Evolutionary conservation across 2,329 filamentous ascomycete species (phyloP).

Genomic region (Chaetomiaceae sp.): DNA sequence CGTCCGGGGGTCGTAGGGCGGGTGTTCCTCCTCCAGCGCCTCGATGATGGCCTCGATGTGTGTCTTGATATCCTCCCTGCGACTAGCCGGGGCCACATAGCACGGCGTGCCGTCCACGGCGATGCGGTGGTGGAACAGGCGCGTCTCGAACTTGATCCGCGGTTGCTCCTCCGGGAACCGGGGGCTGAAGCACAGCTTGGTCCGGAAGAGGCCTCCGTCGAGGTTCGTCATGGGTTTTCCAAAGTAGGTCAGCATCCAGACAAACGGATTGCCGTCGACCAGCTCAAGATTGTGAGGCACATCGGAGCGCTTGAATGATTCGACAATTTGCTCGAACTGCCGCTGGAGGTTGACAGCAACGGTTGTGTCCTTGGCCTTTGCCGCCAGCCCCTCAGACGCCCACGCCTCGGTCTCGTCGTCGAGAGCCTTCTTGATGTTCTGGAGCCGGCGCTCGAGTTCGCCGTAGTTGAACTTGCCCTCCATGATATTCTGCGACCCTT

Average conservation of each 20-base stretch:
- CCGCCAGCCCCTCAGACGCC: constrained; percentile 61
- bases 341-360: constrained; percentile 78
- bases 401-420: constrained; percentile 68
- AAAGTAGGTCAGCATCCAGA: constrained; percentile 86
- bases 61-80: constrained; percentile 69
- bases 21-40: constrained; percentile 79
- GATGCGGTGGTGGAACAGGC: constrained; percentile 84
- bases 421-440: constrained; percentile 62
- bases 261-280: constrained; percentile 77
- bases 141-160: constrained; percentile 72
- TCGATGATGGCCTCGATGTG: constrained; percentile 82
- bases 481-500: constrained; percentile 73
- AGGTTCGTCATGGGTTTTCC: constrained; percentile 89
- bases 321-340: constrained; percentile 77
- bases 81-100: constrained; percentile 61
- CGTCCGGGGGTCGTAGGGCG: constrained; percentile 84
- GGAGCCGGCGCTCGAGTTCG: constrained; percentile 64
- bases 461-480: constrained; percentile 79
- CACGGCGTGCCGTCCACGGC: constrained; percentile 75
- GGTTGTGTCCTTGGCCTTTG: constrained; percentile 62
- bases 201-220: constrained; percentile 82
- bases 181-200: constrained; percentile 74
- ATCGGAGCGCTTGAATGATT: constrained; percentile 66
- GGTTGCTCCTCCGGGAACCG: constrained; percentile 86
- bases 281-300: constrained; percentile 72